phyloP scores from a whole-genome alignment of 1,139 yeast species.

The Candida dubliniensis region DNA sequence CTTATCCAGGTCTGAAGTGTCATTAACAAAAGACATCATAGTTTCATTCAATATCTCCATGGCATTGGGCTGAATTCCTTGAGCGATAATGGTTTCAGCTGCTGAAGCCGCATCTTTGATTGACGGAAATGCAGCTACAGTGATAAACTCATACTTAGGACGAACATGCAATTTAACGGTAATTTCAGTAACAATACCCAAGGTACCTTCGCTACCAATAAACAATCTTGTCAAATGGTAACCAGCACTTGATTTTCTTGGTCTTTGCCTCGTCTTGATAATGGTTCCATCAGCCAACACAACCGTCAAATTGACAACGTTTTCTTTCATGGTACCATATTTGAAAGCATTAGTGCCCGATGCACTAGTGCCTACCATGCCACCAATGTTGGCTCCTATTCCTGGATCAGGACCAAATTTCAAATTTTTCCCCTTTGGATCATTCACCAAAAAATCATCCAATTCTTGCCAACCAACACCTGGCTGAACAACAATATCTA shows the following conservation, averaged over 20 bases:
- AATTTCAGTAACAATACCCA: constrained; percentile 46
- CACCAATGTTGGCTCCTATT: constrained; percentile 48
- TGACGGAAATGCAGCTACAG: constrained; percentile 42
- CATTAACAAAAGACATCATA: constrained; percentile 45
- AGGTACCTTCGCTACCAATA: constrained; percentile 49
- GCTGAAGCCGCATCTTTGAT: constrained; percentile 46
- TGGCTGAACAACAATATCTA: constrained; percentile 47
- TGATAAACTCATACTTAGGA: constrained; percentile 39
- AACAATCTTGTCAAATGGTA: constrained; percentile 46
- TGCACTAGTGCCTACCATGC: constrained; percentile 49
- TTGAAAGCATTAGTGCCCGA: constrained; percentile 48
- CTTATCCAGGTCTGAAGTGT: constrained; percentile 19
- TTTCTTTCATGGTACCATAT: constrained; percentile 52
- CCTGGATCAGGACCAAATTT: constrained; percentile 52
- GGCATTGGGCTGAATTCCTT: constrained; percentile 46
- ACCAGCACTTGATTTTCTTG: constrained; percentile 49
- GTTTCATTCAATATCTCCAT: constrained; percentile 43
- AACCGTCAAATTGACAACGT: constrained; percentile 45
- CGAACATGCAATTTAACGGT: constrained; percentile 44
- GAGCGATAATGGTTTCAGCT: constrained; percentile 36
- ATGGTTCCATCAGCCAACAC: constrained; percentile 51
- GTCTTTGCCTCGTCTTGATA: constrained; percentile 45
- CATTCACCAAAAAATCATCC: constrained; percentile 33
- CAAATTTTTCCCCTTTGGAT: constrained; percentile 36
- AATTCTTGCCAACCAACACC: constrained; percentile 53